Conservation (phyloP, 108 stramenopile genomes). For the Cyclotella kingstonii region DNA sequence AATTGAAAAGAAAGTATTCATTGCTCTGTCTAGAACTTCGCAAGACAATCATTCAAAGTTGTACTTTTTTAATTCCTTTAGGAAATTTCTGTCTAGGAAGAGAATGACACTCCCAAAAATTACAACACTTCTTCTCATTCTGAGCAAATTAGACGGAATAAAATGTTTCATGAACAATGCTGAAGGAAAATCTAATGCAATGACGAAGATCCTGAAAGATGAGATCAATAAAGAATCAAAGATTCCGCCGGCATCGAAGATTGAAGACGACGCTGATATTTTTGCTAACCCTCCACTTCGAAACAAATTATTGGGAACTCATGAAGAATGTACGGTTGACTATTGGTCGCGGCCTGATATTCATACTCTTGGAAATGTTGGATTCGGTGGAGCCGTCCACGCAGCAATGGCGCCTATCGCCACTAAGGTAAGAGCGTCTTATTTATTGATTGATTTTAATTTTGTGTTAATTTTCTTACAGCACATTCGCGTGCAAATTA, state of each 20-base stretch:
- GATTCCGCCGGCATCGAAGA: neutral
- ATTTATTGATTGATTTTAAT: neutral
- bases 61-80: too few relatives aligned
- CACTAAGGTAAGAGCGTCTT: conserved; percentile 45
- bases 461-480: neutral
- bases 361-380: conserved; percentile 60
- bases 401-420: conserved; percentile 73
- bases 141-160: neutral
- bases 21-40: neutral
- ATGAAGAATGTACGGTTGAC: conserved; percentile 24
- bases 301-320: conserved; percentile 23
- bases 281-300: conserved; percentile 12
- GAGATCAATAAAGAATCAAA: neutral
- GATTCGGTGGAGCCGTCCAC: conserved; percentile 58
- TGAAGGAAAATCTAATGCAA: conserved; percentile 90
- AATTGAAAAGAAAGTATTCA: neutral
- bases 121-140: conserved; percentile 3
- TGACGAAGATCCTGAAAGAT: conserved; percentile 80
- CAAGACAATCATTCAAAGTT: too few relatives aligned
- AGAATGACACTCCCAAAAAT: conserved; percentile 14
- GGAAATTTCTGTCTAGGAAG: neutral
- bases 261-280: neutral
- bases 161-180: conserved; percentile 40
- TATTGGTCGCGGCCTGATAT: conserved; percentile 57
- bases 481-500: neutral